These are phyloP conservation scores for Ogataea nakhonphanomensis DNA, from an alignment of 805 yeast species.

Conservation along the genomic window DNA sequence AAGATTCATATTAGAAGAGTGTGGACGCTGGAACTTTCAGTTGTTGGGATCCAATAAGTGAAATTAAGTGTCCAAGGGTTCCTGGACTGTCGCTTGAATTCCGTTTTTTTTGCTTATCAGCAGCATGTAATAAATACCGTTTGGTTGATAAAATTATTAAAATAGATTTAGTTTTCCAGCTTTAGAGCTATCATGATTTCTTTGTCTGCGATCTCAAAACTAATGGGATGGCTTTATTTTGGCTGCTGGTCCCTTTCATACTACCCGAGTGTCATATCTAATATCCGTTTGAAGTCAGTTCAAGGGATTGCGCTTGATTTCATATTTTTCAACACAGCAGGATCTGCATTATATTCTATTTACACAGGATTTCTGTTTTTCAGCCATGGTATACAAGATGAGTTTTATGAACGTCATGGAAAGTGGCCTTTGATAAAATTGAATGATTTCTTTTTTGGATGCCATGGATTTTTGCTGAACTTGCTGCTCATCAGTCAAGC, in stretches of 20 bases:
- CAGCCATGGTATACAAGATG: slow-evolving; percentile 26
- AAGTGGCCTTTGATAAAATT: slow-evolving; percentile 30
- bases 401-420: slow-evolving; percentile 26
- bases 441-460: slow-evolving; percentile 33
- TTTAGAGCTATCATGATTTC: background rate
- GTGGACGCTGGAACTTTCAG: slow-evolving; percentile 93
- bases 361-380: slow-evolving; percentile 27
- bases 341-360: slow-evolving; percentile 30
- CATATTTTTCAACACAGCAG: slow-evolving; percentile 33
- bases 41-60: slow-evolving; percentile 68
- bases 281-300: slow-evolving; percentile 29
- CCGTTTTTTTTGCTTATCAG: background rate
- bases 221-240: slow-evolving; percentile 32
- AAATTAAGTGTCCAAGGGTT: background rate
- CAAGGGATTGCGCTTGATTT: slow-evolving; percentile 36
- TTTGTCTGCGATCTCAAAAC: slow-evolving; percentile 14
- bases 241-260: slow-evolving; percentile 31
- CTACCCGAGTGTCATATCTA: slow-evolving; percentile 34
- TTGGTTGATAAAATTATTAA: slow-evolving; percentile 1
- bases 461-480: slow-evolving; percentile 30
- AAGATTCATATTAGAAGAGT: slow-evolving; percentile 87
- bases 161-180: background rate
- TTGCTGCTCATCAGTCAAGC: slow-evolving; percentile 30
- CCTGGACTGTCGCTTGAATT: too few species aligned
- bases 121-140: background rate